phyloP scores from a whole-genome alignment of 768 basidiomycete genomes.

The Boletus barrowsii region DNA sequence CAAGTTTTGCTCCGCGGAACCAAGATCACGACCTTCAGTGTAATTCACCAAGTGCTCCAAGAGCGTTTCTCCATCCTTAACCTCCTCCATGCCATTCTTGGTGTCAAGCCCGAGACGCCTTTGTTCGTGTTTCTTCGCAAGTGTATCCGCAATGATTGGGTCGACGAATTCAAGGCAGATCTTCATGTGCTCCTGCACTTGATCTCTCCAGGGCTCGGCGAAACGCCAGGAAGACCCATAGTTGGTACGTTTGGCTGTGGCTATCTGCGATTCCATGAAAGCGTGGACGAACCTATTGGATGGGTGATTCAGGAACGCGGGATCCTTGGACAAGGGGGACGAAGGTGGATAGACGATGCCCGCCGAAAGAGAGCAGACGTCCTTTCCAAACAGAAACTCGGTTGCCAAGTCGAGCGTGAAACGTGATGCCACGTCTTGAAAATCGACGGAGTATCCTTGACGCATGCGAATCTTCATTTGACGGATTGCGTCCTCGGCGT shows the following conservation, averaged over 20 bases:
- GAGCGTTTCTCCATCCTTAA: conserved; percentile 42
- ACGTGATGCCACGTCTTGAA: conserved; percentile 41
- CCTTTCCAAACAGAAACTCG: conserved; percentile 51
- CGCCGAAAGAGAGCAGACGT: conserved; percentile 36
- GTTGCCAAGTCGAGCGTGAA: conserved; percentile 60
- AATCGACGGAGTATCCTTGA: conserved; percentile 40
- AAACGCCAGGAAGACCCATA: conserved; percentile 45
- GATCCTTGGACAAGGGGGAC: conserved; percentile 21
- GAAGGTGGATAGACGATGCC: conserved; percentile 35
- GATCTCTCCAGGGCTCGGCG: conserved; percentile 42
- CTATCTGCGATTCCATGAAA: conserved; percentile 37
- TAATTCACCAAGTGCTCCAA: conserved; percentile 53
- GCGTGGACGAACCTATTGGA: conserved; percentile 38
- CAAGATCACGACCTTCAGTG: conserved; percentile 43
- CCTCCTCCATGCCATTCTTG: not conserved
- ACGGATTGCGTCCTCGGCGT: conserved; percentile 31
- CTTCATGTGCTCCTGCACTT: conserved; percentile 35
- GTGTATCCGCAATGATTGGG: conserved; percentile 44
- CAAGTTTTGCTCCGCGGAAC: not conserved
- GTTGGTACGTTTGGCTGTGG: conserved; percentile 31
- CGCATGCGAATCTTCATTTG: conserved; percentile 33
- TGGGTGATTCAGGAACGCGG: conserved; percentile 27
- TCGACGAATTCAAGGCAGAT: conserved; percentile 47
- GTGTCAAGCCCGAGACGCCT: conserved; percentile 2
- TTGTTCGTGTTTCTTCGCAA: conserved; percentile 33